phyloP scores from a whole-genome alignment of 805 yeast genomes.

The Candida manassasensis region DNA sequence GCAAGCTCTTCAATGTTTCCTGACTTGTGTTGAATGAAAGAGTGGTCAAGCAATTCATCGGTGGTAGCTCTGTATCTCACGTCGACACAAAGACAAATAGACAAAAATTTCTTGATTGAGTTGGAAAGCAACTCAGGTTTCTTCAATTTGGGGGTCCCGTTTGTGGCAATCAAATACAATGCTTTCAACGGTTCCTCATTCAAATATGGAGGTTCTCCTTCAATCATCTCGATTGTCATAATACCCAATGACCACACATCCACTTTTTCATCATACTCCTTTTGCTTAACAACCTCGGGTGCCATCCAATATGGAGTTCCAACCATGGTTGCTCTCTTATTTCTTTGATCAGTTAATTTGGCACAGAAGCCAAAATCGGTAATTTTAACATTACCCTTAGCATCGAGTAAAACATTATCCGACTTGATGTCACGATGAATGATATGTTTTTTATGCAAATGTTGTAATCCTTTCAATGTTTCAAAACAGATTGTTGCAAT shows the following conservation, averaged over 20 bases:
- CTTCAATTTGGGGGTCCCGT: conserved; percentile 75
- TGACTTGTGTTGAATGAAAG: conserved; percentile 57
- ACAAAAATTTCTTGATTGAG: conserved; percentile 77
- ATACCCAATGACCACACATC: conserved; percentile 83
- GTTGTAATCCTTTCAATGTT: conserved; percentile 86
- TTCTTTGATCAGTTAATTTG: conserved; percentile 65
- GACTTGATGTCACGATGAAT: conserved; percentile 62
- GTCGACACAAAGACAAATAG: conserved; percentile 91
- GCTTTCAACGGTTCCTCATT: conserved; percentile 79
- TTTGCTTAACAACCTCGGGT: conserved; percentile 76
- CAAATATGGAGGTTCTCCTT: conserved; percentile 79
- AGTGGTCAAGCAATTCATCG: conserved; percentile 77
- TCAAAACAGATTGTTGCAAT: conserved; percentile 89
- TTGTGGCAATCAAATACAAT: conserved; percentile 69
- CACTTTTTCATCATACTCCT: conserved; percentile 76
- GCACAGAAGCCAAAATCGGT: conserved; percentile 57
- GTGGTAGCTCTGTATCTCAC: conserved; percentile 88
- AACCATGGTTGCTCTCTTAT: conserved; percentile 79
- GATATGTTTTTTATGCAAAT: conserved; percentile 85
- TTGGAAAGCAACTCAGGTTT: conserved; percentile 64
- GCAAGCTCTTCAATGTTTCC: conserved; percentile 59
- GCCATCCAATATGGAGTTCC: conserved; percentile 94
- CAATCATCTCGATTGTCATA: conserved; percentile 85
- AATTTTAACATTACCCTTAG: conserved; percentile 40
- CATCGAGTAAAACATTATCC: conserved; percentile 42